phyloP scores from a whole-genome alignment of 2,329 filamentous ascomycete species.

The Fusarium sulawesiense region DNA sequence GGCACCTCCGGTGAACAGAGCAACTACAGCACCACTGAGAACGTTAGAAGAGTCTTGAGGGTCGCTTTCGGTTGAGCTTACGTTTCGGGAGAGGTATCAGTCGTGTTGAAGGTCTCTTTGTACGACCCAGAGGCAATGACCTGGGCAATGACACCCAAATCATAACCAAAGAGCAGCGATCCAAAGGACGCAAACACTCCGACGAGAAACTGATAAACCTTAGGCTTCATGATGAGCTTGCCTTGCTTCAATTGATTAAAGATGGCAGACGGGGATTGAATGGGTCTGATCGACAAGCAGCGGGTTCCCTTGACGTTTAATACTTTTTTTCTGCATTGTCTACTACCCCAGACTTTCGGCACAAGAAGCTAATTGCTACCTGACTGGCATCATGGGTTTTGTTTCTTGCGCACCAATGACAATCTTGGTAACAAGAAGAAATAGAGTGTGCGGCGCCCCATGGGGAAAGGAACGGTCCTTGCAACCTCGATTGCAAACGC shows the following conservation, averaged over 20 bases:
- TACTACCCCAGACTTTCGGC: conserved; percentile 2
- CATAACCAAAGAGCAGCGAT: conserved; percentile 43
- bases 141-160: conserved; percentile 55
- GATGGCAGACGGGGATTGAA: background rate
- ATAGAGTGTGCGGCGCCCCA: conserved; percentile 5
- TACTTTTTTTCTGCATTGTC: conserved; percentile 2
- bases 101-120: conserved; percentile 35
- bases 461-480: conserved; percentile 2
- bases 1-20: conserved; percentile 79
- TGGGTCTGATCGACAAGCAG: conserved; percentile 8
- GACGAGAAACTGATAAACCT: conserved; percentile 63
- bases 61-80: background rate
- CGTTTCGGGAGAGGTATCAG: conserved; percentile 53
- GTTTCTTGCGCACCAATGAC: conserved; percentile 10
- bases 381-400: background rate
- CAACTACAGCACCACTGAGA: conserved; percentile 59
- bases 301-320: conserved; percentile 3
- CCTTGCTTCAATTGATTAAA: background rate
- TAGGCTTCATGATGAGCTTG: conserved; percentile 45
- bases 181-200: conserved; percentile 49
- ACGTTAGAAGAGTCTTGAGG: background rate
- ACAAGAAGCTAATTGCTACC: background rate
- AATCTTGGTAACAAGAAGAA: background rate
- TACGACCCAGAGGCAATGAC: conserved; percentile 59
- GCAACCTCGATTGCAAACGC: background rate